phyloP scores from a whole-genome alignment of 164 flowering plant species.

The Kingdonia uniflora region DNA sequence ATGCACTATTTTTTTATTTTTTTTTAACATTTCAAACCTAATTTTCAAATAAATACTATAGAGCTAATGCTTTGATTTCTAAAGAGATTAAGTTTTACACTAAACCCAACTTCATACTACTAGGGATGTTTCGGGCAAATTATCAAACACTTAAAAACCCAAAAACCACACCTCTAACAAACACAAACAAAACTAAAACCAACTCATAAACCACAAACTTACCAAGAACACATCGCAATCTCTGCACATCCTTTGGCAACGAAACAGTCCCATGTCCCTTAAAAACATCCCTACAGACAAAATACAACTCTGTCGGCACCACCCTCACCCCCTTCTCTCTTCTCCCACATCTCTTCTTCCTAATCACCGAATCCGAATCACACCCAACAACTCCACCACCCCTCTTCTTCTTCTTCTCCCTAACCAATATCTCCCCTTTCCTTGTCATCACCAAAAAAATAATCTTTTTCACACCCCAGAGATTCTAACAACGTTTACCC shows the following conservation, averaged over 20 bases:
- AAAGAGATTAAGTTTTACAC: too few relatives aligned
- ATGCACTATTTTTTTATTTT: too few relatives aligned
- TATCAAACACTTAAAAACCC: not conserved
- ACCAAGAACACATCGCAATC: slow-evolving; percentile 48
- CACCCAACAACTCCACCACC: slow-evolving; percentile 2
- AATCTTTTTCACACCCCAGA: not conserved
- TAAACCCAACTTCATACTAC: too few relatives aligned
- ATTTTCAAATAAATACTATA: too few relatives aligned
- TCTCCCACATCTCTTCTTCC: slow-evolving; percentile 21
- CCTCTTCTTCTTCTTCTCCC: slow-evolving; percentile 9
- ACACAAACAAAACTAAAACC: not conserved
- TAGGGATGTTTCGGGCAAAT: too few relatives aligned
- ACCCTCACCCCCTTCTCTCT: not conserved
- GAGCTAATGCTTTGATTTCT: too few relatives aligned
- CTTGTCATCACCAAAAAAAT: slow-evolving; percentile 7
- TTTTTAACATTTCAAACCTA: too few relatives aligned
- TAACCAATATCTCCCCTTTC: slow-evolving; percentile 18
- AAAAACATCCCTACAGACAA: slow-evolving; percentile 36
- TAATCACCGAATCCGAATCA: slow-evolving; percentile 4
- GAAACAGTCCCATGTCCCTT: slow-evolving; percentile 67
- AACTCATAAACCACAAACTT: not conserved
- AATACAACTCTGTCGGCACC: slow-evolving; percentile 35
- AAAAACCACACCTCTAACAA: not conserved
- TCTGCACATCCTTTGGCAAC: slow-evolving; percentile 32
- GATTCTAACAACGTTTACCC: too few relatives aligned